phyloP scores from a whole-genome alignment of 2,329 filamentous ascomycete species.

The Proliferodiscus dingleyae region DNA sequence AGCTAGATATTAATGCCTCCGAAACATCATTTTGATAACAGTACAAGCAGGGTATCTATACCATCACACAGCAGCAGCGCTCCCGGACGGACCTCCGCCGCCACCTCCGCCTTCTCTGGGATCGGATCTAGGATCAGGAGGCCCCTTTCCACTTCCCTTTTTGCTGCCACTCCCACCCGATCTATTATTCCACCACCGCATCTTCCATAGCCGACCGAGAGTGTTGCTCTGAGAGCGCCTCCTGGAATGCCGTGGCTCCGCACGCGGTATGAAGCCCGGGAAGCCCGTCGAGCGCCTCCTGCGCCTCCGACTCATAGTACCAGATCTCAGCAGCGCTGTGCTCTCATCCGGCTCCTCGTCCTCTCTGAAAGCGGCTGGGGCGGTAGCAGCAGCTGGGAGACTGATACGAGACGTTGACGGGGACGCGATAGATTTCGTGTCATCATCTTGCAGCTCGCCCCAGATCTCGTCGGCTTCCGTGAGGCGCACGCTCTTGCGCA shows the following conservation, averaged over 20 bases:
- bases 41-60: neutral
- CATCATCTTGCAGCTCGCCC: constrained; percentile 79
- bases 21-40: too few species aligned
- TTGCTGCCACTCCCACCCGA: too few species aligned
- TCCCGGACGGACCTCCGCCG: constrained; percentile 11
- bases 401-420: constrained; percentile 21
- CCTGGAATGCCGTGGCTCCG: constrained; percentile 15
- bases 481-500: constrained; percentile 26
- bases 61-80: neutral
- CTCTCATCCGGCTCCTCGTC: constrained; percentile 22
- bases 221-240: constrained; percentile 43
- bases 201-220: constrained; percentile 48
- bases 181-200: constrained; percentile 56
- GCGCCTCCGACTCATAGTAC: constrained; percentile 32
- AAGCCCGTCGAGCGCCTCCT: constrained; percentile 58
- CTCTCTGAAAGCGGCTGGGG: neutral
- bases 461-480: constrained; percentile 76
- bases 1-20: too few species aligned
- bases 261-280: constrained; percentile 53
- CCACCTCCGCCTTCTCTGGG: too few species aligned
- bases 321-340: constrained; percentile 22
- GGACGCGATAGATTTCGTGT: constrained; percentile 31
- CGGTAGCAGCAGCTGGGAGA: constrained; percentile 9
- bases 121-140: constrained; percentile 14
- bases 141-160: constrained; percentile 16